Evolutionary conservation across 345 rosid species (phyloP).

Genomic region (Lepidium africanum): DNA sequence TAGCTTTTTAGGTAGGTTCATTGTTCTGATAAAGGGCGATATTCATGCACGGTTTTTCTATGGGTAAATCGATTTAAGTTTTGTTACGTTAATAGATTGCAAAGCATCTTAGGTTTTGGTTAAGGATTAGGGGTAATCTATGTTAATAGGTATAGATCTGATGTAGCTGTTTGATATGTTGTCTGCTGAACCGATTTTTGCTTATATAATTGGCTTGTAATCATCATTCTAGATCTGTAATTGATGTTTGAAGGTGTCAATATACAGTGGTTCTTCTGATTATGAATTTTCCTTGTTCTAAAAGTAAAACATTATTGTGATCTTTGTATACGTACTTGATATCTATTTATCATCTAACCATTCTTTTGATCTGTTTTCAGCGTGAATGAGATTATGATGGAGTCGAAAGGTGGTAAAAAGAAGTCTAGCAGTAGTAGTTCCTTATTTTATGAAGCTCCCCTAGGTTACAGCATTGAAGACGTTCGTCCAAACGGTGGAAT

Average conservation of each 20-base stretch:
- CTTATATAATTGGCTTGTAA: neutral
- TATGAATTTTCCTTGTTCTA: too few relatives aligned
- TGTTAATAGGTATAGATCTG: neutral
- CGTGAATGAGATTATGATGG: slow-evolving; percentile 89
- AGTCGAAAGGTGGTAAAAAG: slow-evolving; percentile 92
- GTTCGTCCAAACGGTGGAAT: slow-evolving; percentile 95
- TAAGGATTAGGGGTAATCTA: neutral
- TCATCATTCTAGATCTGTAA: neutral
- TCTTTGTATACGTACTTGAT: neutral
- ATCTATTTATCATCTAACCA: neutral
- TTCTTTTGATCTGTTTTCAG: neutral
- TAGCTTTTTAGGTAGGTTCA: neutral
- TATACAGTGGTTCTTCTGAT: neutral
- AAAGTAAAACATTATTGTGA: neutral
- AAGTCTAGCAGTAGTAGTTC: slow-evolving; percentile 75
- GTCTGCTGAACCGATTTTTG: neutral
- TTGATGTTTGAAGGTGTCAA: neutral
- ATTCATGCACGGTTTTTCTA: neutral
- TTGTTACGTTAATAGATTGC: neutral
- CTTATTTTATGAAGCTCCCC: slow-evolving; percentile 88
- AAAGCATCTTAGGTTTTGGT: neutral
- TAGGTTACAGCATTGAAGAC: slow-evolving; percentile 99
- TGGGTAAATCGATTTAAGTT: neutral
- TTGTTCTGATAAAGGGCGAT: neutral
- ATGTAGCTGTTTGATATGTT: neutral